Base-by-base conservation (phyloP, 345 rosid genomes). In the Erucastrum elatum region DNA sequence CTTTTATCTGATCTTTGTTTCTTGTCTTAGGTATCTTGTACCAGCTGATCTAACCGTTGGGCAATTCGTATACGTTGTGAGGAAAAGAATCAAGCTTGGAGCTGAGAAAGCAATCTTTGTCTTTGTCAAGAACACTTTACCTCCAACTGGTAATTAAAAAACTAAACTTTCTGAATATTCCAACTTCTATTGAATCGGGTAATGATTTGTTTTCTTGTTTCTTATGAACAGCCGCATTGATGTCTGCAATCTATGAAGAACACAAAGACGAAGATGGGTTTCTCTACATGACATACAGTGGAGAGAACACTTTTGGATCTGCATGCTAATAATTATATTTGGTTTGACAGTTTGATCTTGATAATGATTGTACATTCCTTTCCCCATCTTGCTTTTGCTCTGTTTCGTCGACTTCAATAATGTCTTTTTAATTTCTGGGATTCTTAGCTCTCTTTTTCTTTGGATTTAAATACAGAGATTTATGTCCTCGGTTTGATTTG, bases 81-180 rank as follows among this genome's bases (percentile, higher is more conserved):
- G 94, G 53, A 91, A 91, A 84, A 88, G 97, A 80, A 93, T 91
- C 81, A 91, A 90, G 77, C 87, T 87, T 74, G 88, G 91, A 60
- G 90, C 94, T 1, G 97, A 93, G 70, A 93, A 87, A 81, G 94
- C 93, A 1, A 90, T 93, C 77, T 93, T 93, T 85, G 88, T 93
- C 84, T 91, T 93, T 71, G 88, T 93, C 67, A 89, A 88, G 70
- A 79, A 88, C 81, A 89, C 90, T 64, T 88, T 93, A 53, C 94
- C 95, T 0, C 93, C 91, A 66, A 88, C 97, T 0, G 97, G 98
- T 88, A 81, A 49, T 11, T 64, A 17, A 17, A 27, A 9, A 3
- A n/a, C 68, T 12, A 44, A 31, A 64, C 10, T 37, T 56, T 26
- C 1, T 37, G 46, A 31, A 49, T 46, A 25, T 70, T 10, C 21